Evolutionary conservation across 495 filamentous ascomycete genomes (phyloP).

Genomic region (Pyrenopolyporus hunteri): DNA sequence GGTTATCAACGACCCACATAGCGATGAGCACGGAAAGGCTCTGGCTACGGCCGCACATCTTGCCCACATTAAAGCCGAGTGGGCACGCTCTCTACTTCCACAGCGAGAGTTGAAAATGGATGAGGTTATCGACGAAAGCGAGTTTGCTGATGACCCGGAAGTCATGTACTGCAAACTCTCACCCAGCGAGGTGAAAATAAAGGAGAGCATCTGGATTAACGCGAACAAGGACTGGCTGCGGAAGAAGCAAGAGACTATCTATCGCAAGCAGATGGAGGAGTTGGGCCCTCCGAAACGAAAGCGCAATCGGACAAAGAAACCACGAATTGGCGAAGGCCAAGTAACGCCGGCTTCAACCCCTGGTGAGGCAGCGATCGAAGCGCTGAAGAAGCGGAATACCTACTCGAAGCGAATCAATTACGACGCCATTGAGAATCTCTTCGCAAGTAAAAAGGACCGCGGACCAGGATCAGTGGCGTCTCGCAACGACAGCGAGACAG

Average conservation of each 20-base stretch:
- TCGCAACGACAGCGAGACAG: slow-evolving; percentile 32
- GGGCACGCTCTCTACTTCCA: slow-evolving; percentile 40
- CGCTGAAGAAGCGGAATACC: slow-evolving; percentile 68
- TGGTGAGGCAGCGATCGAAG: slow-evolving; percentile 74
- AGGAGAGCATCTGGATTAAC: slow-evolving; percentile 91
- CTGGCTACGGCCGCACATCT: slow-evolving; percentile 51
- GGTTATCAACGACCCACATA: slow-evolving; percentile 54
- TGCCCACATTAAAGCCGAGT: slow-evolving; percentile 44
- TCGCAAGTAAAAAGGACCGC: slow-evolving; percentile 50
- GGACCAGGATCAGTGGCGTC: slow-evolving; percentile 48
- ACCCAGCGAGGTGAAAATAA: slow-evolving; percentile 71
- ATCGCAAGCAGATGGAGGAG: slow-evolving; percentile 66
- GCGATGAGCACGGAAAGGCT: slow-evolving; percentile 52
- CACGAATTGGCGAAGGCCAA: slow-evolving; percentile 64
- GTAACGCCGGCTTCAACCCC: slow-evolving; percentile 62
- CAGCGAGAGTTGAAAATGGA: slow-evolving; percentile 45
- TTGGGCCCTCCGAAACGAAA: slow-evolving; percentile 57
- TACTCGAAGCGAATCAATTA: slow-evolving; percentile 89
- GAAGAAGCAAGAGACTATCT: slow-evolving; percentile 75
- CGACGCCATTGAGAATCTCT: slow-evolving; percentile 62
- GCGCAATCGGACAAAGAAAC: slow-evolving; percentile 57
- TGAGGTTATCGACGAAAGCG: slow-evolving; percentile 69
- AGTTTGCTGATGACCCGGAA: slow-evolving; percentile 88
- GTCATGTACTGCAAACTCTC: slow-evolving; percentile 77
- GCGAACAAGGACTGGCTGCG: slow-evolving; percentile 91